Percentiles rank a stretch among this genome's conserved stretches.
Conservation (phyloP, 2,329 filamentous ascomycete genomes). For the Graphium sp. region DNA sequence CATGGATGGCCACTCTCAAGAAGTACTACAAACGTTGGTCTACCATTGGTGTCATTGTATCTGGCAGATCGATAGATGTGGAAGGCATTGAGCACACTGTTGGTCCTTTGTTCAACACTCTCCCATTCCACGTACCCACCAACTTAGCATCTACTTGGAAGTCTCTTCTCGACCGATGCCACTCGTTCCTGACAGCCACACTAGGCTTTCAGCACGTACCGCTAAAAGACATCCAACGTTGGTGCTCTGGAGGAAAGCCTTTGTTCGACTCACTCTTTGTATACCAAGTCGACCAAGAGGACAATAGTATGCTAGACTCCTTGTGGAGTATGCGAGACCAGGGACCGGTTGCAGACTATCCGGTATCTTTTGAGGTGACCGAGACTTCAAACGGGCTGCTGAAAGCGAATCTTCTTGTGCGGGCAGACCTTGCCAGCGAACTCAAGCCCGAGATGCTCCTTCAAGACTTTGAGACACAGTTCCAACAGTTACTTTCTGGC, state of each 20-base stretch:
- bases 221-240: slow-evolving; percentile 65
- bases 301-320: slow-evolving; percentile 10
- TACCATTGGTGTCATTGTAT: slow-evolving; percentile 59
- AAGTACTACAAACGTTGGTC: slow-evolving; percentile 25
- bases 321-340: slow-evolving; percentile 40
- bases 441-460: slow-evolving; percentile 17
- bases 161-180: slow-evolving; percentile 44
- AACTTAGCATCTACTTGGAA: slow-evolving; percentile 33
- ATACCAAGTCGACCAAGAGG: slow-evolving; percentile 42
- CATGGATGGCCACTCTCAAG: slow-evolving; percentile 51
- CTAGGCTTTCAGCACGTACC: slow-evolving; percentile 66
- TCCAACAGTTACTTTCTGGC: slow-evolving; percentile 31
- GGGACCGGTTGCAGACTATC: slow-evolving; percentile 44
- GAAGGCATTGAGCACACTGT: slow-evolving; percentile 49
- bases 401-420: slow-evolving; percentile 40
- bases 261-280: slow-evolving; percentile 74
- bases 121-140: slow-evolving; percentile 48
- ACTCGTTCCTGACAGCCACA: slow-evolving; percentile 50
- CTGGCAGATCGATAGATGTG: slow-evolving; percentile 58
- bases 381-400: slow-evolving; percentile 30
- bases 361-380: slow-evolving; percentile 60
- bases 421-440: slow-evolving; percentile 19
- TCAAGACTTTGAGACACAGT: slow-evolving; percentile 17
- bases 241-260: slow-evolving; percentile 42
- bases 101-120: slow-evolving; percentile 79